Evolutionary conservation across 2,329 filamentous ascomycete genomes (phyloP).

Genomic region (Nothomitra cinnamomea): DNA sequence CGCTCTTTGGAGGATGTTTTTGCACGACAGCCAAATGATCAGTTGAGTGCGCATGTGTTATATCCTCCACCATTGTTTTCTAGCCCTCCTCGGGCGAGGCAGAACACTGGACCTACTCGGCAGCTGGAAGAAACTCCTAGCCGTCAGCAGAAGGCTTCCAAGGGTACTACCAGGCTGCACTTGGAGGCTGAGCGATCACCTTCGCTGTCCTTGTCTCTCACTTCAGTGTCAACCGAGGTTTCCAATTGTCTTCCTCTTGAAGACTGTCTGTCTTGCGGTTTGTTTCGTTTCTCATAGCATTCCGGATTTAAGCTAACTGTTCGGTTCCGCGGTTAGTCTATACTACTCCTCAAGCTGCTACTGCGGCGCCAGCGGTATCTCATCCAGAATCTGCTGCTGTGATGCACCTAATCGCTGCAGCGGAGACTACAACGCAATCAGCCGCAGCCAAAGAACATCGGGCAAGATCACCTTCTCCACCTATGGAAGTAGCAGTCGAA

Average conservation of each 20-base stretch:
- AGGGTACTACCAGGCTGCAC: neutral
- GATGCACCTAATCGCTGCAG: neutral
- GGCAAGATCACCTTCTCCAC: neutral
- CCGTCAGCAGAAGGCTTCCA: neutral
- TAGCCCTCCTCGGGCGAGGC: neutral
- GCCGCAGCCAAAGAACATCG: neutral
- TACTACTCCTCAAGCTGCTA: neutral
- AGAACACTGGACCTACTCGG: neutral
- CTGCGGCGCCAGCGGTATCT: neutral
- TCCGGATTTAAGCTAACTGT: neutral
- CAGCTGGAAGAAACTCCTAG: neutral
- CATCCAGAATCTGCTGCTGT: neutral
- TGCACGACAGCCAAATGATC: neutral
- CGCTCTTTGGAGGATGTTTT: neutral
- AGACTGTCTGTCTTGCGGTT: neutral
- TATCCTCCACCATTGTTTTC: neutral
- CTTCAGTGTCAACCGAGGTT: neutral
- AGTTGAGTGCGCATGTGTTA: neutral
- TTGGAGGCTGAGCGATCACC: neutral
- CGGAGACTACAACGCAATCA: neutral
- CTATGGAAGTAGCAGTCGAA: neutral
- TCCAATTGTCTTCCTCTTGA: neutral
- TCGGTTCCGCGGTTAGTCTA: neutral
- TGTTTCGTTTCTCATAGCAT: neutral
- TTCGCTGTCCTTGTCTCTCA: neutral